Evolutionary conservation across 2,329 filamentous ascomycete genomes (phyloP).

Genomic region (Xylaria arbuscula): DNA sequence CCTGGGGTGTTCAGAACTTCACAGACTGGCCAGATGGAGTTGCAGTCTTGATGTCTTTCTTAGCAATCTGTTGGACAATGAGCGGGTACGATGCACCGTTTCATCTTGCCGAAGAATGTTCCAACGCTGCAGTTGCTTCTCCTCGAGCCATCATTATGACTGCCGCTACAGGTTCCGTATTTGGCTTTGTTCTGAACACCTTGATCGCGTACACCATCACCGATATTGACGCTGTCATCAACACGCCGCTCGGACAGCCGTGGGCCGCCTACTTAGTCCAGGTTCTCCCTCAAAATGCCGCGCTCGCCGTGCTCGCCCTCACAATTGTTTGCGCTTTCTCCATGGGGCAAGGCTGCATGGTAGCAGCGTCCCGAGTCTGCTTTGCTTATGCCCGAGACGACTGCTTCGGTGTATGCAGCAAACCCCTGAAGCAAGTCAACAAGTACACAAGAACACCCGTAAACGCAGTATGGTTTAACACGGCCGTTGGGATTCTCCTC

Average conservation of each 20-base stretch:
- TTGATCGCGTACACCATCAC: conserved; percentile 78
- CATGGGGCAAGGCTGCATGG: conserved; percentile 80
- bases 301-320: conserved; percentile 70
- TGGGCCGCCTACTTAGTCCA: conserved; percentile 77
- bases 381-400: conserved; percentile 80
- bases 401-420: conserved; percentile 69
- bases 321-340: conserved; percentile 77
- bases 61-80: conserved; percentile 52
- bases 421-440: conserved; percentile 70
- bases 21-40: conserved; percentile 76
- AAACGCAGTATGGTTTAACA: conserved; percentile 77
- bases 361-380: conserved; percentile 72
- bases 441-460: conserved; percentile 71
- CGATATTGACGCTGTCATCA: conserved; percentile 68
- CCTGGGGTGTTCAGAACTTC: conserved; percentile 72
- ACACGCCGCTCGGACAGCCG: conserved; percentile 72
- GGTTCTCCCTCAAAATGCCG: conserved; percentile 68
- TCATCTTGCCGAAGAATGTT: conserved; percentile 80
- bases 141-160: conserved; percentile 79
- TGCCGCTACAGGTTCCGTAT: conserved; percentile 70
- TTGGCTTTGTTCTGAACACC: conserved; percentile 79
- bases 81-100: conserved; percentile 58
- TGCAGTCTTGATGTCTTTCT: conserved; percentile 76
- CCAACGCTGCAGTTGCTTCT: conserved; percentile 75
- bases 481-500: conserved; percentile 66